Evolutionary conservation across 129 eudicot species (phyloP), one percentile per base, ranked within the genome.

Genomic region (Tagetes erecta): DNA sequence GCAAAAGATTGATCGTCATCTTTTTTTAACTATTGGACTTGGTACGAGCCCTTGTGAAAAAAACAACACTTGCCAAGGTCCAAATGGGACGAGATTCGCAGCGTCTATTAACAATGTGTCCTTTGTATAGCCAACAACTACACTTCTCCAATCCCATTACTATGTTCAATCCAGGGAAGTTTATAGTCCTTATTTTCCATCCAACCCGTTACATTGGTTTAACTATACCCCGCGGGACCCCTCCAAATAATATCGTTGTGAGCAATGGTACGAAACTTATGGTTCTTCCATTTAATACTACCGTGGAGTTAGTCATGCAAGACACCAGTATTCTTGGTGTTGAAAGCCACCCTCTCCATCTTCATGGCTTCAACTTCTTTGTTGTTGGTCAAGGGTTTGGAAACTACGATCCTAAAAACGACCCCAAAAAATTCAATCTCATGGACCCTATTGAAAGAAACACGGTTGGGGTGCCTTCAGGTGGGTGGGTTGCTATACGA

Each of bases 361-460:
- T 87, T n/a, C 92, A 87, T 65, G 92, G 89, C 27, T 87, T 81
- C 64, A 87, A 87, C 27, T 84, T 87, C 85, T 87, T 87, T 41
- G 87, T 87, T 3, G 82, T 87, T 20, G 92, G 92, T 1, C 89
- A 87, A 79, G 92, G 92, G 27, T 87, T 84, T 13, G 92, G 92
- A 2, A 87, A 84, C 60, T 87, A 66, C 20, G 72, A 84, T 71
- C 82, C 80, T 3, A 67, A 34, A 4, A 76, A 60, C 34, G 91
- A 79, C 53, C 78, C 83, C 3, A 33, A n/a, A 39, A 79, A 64
- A 0, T 81, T 81, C 31, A 80, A 80, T 57, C 87, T 87, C 66
- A 79, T 84, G 0, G 89, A 87, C 64, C 92, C 92, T 27, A 51
- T 87, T 31, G 89, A 87, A 57, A 77, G 92, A 38, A 87, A 87